Base-by-base conservation (phyloP, 805 yeast genomes). In the Saturnispora dispora region DNA sequence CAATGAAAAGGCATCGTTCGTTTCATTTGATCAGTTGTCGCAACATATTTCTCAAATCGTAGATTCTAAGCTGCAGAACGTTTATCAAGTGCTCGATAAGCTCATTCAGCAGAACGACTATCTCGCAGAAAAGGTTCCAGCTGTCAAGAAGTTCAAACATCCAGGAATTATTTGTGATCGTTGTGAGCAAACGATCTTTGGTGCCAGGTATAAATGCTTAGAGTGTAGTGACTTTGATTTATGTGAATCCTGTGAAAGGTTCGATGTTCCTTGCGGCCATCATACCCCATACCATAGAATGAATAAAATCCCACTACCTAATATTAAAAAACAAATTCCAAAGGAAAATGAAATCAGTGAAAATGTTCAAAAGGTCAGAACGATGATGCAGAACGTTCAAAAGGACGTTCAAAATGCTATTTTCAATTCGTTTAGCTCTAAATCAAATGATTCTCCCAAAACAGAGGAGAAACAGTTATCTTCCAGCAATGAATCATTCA, bases 221-320 rank as follows among this genome's bases (percentile, higher is more conserved):
- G 73, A 77, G 30, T 79, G 85, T 58, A 60, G 60, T 3, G 77
- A 80, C 59, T 77, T 68, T 59, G 84, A 80, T 58, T 61, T 79
- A 48, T 79, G 85, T 58, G 70, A 71, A 46, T 43, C 56, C 7
- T 73, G 78, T 58, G 76, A 73, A 53, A 48, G 56, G 1, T 50
- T 52, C 9, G 57, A 57, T 25, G 40, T 47, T 25, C 60, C 53
- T 45, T 43, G 41, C 4, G 10, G 23, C 8, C 30, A 37, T 10
- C 70, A 67, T 52, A 45, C 45, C 1, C 45, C 42, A 4, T 43
- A 52, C 33, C 71, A 67, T 53, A 61, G 60, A 22, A 50, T 67
- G 61, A 32, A 62, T 13, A 63, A 62, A 50, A 58, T 67, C 28
- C 47, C 52, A 36, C 25, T 10, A 8, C 51, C 51, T 25, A 23